These are phyloP conservation scores for Penicillium capsulatum DNA, from an alignment of 2,329 filamentous ascomycete genomes.

Conservation along the genomic window DNA sequence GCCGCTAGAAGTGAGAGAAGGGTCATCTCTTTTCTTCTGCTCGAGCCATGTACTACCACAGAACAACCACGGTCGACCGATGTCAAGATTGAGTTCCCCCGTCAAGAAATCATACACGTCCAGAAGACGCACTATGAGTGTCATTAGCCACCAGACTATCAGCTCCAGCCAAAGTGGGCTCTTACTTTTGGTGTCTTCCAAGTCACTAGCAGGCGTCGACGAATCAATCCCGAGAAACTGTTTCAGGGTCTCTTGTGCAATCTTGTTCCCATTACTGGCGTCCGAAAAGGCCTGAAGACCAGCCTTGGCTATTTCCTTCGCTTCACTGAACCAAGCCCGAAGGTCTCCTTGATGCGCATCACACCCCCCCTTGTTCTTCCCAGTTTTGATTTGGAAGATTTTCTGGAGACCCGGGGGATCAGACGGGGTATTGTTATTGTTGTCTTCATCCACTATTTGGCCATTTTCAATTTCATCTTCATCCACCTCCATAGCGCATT, in stretches of 20 bases:
- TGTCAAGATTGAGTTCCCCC: background rate
- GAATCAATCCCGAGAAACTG: background rate
- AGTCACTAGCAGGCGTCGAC: background rate
- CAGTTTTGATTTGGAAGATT: background rate
- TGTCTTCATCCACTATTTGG: too few species aligned
- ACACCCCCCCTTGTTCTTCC: background rate
- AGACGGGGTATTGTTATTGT: too few species aligned
- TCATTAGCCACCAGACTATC: background rate
- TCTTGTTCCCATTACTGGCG: background rate
- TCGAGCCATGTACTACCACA: background rate
- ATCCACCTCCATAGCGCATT: too few species aligned
- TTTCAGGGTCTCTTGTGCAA: background rate
- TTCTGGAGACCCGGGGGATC: too few species aligned
- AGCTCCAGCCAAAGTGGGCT: background rate
- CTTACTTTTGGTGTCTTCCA: background rate
- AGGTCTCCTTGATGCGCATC: background rate
- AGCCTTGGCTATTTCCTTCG: background rate
- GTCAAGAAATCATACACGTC: background rate
- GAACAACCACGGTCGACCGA: background rate
- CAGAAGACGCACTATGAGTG: background rate
- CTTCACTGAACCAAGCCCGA: background rate
- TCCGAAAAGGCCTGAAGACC: background rate
- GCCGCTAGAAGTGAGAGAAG: background rate
- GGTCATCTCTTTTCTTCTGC: background rate
- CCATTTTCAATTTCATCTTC: too few species aligned